Base-by-base conservation (phyloP, 257 asterid genomes). In the Capsicum chinense region DNA sequence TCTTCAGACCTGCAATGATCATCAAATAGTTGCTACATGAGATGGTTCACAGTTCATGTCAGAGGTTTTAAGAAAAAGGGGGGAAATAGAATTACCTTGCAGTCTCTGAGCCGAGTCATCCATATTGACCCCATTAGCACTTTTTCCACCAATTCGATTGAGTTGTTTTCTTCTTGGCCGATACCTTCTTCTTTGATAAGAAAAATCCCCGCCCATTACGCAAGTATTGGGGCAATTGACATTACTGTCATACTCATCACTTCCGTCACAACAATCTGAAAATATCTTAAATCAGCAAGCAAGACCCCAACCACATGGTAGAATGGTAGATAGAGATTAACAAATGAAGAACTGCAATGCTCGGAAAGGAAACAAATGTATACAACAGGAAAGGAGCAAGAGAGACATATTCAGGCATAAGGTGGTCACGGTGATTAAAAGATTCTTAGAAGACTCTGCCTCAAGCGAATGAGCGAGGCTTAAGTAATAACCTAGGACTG, bases 211-310 rank as follows among this genome's bases (percentile, higher is more conserved):
- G 84, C 98, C 99, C 94, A 90, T 90, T 83, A 96, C 82, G 86
- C 99, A 96, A 79, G 90, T 91, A 84, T 96, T 91, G 17, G 93
- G 95, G 88, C 98, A 96, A 42, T 52, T 84, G 83, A 86, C 83
- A 68, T 86, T 59, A 66, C 99, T 96, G 83, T 92, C 98, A 86
- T 94, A 88, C 86, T 96, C 99, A 84, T 96, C 99, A 88, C 98
- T 96, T 89, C 98, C 99, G 89, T 96, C 99, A 84, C 99, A 93
- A 88, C 99, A 96, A 88, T 96, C 99, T 95, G 83, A 87, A 79
- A 87, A 79, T 62, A 86, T 44, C 57, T 67, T 42, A 59, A 79
- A 86, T 85, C 59, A 84, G 79, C 58, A 83, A 71, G 50, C 63
- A 52, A 52, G 48, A 78, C 14, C 15, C 50, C 11, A 76, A 52